phyloP scores from a whole-genome alignment of 176 grass and related monocot genomes.

The Hsuehochloa calcarea region DNA sequence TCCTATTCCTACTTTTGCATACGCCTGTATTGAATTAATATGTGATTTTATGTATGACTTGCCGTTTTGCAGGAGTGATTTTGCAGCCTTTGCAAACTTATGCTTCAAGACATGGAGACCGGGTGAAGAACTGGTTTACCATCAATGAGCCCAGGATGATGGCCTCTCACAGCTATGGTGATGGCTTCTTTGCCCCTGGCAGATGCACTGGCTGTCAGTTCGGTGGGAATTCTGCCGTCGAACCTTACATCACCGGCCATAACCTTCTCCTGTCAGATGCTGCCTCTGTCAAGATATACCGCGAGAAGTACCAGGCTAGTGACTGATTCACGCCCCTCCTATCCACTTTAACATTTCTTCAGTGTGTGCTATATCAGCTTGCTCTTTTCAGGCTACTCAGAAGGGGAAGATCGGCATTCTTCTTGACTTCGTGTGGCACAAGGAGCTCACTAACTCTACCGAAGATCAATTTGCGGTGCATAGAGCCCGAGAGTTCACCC shows the following conservation, averaged over 20 bases:
- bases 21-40: neutral
- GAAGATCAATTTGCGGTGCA: slow-evolving; percentile 67
- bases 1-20: neutral
- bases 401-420: slow-evolving; percentile 83
- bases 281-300: slow-evolving; percentile 65
- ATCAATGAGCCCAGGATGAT: slow-evolving; percentile 89
- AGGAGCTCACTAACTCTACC: slow-evolving; percentile 51
- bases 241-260: slow-evolving; percentile 80
- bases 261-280: slow-evolving; percentile 77
- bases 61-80: slow-evolving; percentile 45
- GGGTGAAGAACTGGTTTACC: slow-evolving; percentile 87
- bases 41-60: neutral
- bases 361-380: neutral
- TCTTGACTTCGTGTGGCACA: slow-evolving; percentile 86
- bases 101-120: slow-evolving; percentile 70
- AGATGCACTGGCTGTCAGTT: slow-evolving; percentile 65
- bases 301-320: slow-evolving; percentile 66
- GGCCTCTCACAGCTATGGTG: slow-evolving; percentile 70
- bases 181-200: slow-evolving; percentile 64
- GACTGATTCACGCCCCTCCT: neutral
- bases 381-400: slow-evolving; percentile 41
- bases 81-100: slow-evolving; percentile 56
- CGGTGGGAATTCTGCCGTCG: slow-evolving; percentile 69
- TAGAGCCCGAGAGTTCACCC: slow-evolving; percentile 77
- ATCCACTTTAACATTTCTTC: neutral